A percentile compares a stretch with the other conserved stretches of the same genome.
Evolutionary conservation across 108 stramenopile species (phyloP).

Genomic region (Skeletonema marinoi): DNA sequence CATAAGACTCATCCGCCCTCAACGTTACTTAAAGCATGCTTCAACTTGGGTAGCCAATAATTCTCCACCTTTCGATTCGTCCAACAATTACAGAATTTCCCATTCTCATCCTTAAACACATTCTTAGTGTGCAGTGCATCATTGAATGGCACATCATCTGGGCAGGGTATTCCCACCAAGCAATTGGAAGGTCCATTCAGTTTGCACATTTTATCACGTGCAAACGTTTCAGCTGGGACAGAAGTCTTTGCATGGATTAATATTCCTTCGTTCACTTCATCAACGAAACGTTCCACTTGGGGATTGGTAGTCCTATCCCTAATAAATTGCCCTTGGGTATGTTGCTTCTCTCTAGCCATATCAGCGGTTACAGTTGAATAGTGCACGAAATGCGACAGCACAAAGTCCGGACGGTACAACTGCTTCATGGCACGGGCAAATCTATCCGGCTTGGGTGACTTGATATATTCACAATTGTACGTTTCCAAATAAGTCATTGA

Average conservation of each 20-base stretch:
- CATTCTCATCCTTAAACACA: constrained; percentile 56
- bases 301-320: constrained; percentile 31
- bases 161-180: constrained; percentile 56
- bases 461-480: constrained; percentile 81
- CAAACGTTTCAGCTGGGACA: constrained; percentile 62
- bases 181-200: constrained; percentile 42
- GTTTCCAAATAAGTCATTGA: constrained; percentile 75
- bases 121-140: constrained; percentile 56
- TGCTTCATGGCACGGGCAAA: constrained; percentile 80
- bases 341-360: constrained; percentile 48
- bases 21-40: constrained; percentile 32
- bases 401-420: constrained; percentile 78
- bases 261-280: constrained; percentile 52
- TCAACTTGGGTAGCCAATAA: constrained; percentile 51
- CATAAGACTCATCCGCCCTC: neutral
- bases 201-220: constrained; percentile 48
- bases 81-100: constrained; percentile 68
- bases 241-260: constrained; percentile 58
- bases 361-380: constrained; percentile 78
- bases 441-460: constrained; percentile 66
- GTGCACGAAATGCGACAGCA: constrained; percentile 82
- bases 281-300: constrained; percentile 48
- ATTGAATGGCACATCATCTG: constrained; percentile 50
- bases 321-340: constrained; percentile 39
- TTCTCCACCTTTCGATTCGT: constrained; percentile 57